Conservation (phyloP, 345 rosid species). For the Lepidium africanum region DNA sequence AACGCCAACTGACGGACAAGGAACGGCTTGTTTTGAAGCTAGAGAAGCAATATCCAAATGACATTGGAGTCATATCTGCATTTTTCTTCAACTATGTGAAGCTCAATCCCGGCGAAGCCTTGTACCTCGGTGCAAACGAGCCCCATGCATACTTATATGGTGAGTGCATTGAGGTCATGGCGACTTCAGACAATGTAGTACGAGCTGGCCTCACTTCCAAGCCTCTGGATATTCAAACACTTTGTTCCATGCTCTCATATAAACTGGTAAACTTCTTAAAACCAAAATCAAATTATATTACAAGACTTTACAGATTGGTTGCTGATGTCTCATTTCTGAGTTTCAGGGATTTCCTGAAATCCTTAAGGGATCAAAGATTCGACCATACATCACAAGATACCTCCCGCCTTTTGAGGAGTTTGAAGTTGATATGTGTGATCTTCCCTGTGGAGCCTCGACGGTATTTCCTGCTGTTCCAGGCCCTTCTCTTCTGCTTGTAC, state of each 20-base stretch:
- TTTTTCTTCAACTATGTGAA: conserved; percentile 82
- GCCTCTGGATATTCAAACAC: conserved; percentile 71
- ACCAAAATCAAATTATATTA: neutral
- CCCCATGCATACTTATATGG: conserved; percentile 92
- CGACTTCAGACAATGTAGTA: conserved; percentile 96
- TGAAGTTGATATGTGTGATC: conserved; percentile 70
- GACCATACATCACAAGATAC: conserved; percentile 66
- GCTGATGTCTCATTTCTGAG: conserved; percentile 13
- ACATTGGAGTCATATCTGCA: conserved; percentile 81
- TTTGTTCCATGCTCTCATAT: conserved; percentile 95
- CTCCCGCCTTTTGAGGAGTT: conserved; percentile 93
- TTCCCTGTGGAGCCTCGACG: conserved; percentile 52
- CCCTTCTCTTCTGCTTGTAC: conserved; percentile 70
- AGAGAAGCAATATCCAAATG: conserved; percentile 83
- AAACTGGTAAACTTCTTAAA: conserved; percentile 50
- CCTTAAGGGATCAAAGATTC: conserved; percentile 60
- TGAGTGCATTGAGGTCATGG: conserved; percentile 97
- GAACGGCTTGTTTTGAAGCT: conserved; percentile 73
- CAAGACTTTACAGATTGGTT: neutral
- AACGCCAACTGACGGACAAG: conserved; percentile 72
- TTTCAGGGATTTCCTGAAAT: conserved; percentile 87
- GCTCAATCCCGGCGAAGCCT: conserved; percentile 94
- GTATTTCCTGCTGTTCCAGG: conserved; percentile 69
- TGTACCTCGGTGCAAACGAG: conserved; percentile 90
- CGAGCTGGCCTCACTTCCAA: conserved; percentile 99